Evolutionary conservation across 2,329 filamentous ascomycete genomes (phyloP).

Genomic region (Ilyonectria sp.): DNA sequence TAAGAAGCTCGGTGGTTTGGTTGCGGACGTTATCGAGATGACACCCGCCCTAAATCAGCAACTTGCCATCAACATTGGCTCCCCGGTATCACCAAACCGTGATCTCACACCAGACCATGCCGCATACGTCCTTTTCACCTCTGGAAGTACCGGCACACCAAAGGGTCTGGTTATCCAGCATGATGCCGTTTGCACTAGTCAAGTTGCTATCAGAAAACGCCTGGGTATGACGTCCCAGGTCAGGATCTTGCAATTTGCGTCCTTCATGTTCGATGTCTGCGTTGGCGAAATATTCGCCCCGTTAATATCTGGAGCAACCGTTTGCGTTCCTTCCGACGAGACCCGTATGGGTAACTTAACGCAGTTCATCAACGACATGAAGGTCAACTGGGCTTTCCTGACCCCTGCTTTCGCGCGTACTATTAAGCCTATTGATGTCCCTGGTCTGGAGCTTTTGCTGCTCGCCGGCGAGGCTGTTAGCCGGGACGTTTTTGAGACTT

Average conservation of each 20-base stretch:
- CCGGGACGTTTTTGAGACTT: conserved; percentile 22
- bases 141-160: conserved; percentile 16
- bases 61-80: neutral
- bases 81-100: neutral
- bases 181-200: conserved; percentile 14
- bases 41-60: neutral
- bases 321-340: conserved; percentile 18
- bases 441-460: conserved; percentile 17
- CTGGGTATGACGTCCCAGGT: neutral
- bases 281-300: conserved; percentile 16
- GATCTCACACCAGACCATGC: neutral
- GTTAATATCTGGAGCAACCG: neutral
- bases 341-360: neutral
- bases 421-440: neutral
- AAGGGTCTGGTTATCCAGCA: conserved; percentile 32
- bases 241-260: conserved; percentile 13
- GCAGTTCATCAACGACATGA: conserved; percentile 6
- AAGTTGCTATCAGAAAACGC: conserved; percentile 3
- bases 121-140: conserved; percentile 21
- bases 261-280: conserved; percentile 13
- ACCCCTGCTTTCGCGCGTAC: conserved; percentile 12
- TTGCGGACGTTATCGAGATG: neutral
- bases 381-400: conserved; percentile 16
- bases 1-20: neutral
- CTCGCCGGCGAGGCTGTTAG: conserved; percentile 30